These are phyloP conservation scores for Fusarium mangiferae DNA, from an alignment of 2,329 filamentous ascomycete genomes.

Conservation along the genomic window DNA sequence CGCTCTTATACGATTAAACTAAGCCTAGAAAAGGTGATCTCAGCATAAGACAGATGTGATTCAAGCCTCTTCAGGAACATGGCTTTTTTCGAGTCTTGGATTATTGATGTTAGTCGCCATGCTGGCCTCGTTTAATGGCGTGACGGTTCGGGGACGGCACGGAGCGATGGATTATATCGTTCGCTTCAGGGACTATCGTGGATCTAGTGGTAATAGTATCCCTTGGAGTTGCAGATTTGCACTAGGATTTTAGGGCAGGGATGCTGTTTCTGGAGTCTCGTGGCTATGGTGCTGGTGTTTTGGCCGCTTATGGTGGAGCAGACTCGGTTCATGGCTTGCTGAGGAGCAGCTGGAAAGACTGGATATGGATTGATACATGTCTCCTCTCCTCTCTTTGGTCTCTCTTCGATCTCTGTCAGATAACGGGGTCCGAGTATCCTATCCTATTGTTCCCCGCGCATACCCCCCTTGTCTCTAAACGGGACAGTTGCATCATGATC, in stretches of 20 bases:
- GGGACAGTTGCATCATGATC: slow-evolving; percentile 4
- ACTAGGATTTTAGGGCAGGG: slow-evolving; percentile 5
- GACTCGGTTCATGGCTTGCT: neutral
- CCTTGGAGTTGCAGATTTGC: slow-evolving; percentile 29
- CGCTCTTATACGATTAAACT: neutral
- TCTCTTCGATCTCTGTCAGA: slow-evolving; percentile 7
- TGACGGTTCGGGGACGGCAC: slow-evolving; percentile 1
- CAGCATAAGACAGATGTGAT: neutral
- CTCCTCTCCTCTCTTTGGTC: neutral
- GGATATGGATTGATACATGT: neutral
- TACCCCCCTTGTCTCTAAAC: slow-evolving; percentile 1
- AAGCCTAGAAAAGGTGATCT: neutral
- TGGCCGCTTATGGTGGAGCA: neutral
- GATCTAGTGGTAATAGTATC: slow-evolving; percentile 16
- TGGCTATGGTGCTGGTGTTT: neutral
- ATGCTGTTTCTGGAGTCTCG: slow-evolving; percentile 1
- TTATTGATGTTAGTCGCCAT: neutral
- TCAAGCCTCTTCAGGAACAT: slow-evolving; percentile 23
- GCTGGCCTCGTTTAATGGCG: neutral
- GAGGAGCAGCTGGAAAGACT: slow-evolving; percentile 8
- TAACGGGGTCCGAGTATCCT: neutral
- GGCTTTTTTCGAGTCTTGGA: neutral
- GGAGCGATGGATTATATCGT: neutral
- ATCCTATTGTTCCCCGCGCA: neutral
- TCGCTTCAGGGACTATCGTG: slow-evolving; percentile 28